Evolutionary conservation across 225 moss, liverwort and hornwort species (phyloP), one percentile per base, ranked within the genome.

Genomic region (Antitrichia curtipendula): DNA sequence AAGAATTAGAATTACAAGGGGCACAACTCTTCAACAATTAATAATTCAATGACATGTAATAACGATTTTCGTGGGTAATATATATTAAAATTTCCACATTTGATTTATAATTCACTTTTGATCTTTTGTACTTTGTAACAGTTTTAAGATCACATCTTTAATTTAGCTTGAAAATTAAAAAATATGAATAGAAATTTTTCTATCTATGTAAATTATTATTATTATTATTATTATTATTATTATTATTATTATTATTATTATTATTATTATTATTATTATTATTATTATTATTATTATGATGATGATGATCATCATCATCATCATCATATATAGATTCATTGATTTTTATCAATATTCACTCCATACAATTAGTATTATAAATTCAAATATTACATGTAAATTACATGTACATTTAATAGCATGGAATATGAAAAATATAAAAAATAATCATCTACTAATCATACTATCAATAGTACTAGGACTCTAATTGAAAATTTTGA

Each of bases 31-130:
- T 86, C 80, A 86, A 57, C 5, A 45, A 56, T 9, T 20, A 15
- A 71, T 71, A 15, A 32, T 32, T 43, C 7, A 29, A 4, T 18
- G 29, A 13, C 20, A 21, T 47, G 4, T 60, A 47, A 15, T 19
- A 8, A 31, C 12, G 3, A 22, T 52, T 13, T 49, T 47, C 36
- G 5, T 0, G 3, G 12, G 4, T 3, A 2, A 7, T 0, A 7
- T 3, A 18, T 18, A 58, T 27, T n/a, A 6, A 15, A 36, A 22
- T 52, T 75, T 52, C 2, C 2, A 34, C 21, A 34, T 36, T 27
- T 18, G 12, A 36, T 17, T 27, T 38, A 12, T 12, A 52, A 5
- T 81, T 38, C 4, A 49, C 31, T 31, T 74, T 19, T 34, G 4
- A 53, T n/a, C 10, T 15, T 77, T 36, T 2, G 1, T 25, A 77